Evolutionary conservation across 805 yeast species (phyloP), one percentile per base, ranked within the genome.

Genomic region (Ogataea siamensis): DNA sequence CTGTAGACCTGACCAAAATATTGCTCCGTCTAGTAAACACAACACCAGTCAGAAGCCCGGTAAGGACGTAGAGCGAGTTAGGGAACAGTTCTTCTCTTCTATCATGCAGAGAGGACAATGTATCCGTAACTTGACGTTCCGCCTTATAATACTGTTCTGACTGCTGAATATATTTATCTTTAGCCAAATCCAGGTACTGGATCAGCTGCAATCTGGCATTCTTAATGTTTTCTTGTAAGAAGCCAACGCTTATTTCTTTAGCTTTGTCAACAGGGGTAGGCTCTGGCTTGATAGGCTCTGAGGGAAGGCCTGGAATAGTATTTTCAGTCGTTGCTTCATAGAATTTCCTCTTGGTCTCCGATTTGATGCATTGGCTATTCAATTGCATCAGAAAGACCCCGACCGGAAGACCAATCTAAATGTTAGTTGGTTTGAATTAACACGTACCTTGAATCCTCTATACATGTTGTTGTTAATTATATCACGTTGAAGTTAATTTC

Each of bases 41-140:
- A 31, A 83, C 73, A 25, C 95, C 95, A 6, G 87, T 64, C 38
- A 87, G 67, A 2, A 78, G 71, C 10, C 87, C 88, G 19, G 86
- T 74, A 7, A 78, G 55, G 26, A 87, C 69, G 57, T 85, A 87
- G 20, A 85, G 60, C 3, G 79, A 62, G 46, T 82, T 83, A 10
- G 95, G 93, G 34, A 83, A 68, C 34, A 86, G 61, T 33, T 78
- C 84, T 63, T 87, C 95, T 28, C 70, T 62, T 49, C 67, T 75
- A 43, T 74, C 69, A 57, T 81, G 87, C 48, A 87, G 69, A 11
- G 69, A 68, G 18, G 88, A 70, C 8, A 85, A 59, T 1, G 91
- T 80, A 20, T 68, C 57, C 7, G 85, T 73, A 34, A 84, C 78
- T 39, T 71, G 64, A 53, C 80, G 73, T 64, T 87, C 96, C 4